Percentiles rank a stretch among this genome's conserved stretches.
These are phyloP conservation scores for Aspergillus indologenus DNA, from an alignment of 495 filamentous ascomycete species.

Conservation along the genomic window DNA sequence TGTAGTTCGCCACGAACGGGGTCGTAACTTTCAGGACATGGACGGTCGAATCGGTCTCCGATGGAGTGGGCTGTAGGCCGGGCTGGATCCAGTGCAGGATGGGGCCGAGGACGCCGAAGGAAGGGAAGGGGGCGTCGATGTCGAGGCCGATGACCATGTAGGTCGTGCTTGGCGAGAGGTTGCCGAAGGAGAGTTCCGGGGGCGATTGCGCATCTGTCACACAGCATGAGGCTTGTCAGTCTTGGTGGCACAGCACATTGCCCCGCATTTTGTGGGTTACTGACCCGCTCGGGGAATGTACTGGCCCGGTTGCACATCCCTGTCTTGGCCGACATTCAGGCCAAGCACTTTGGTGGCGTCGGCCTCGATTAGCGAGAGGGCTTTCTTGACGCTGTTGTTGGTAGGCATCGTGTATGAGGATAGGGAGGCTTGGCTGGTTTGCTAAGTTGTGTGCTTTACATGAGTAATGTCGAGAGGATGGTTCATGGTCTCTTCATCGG, in stretches of 20 bases:
- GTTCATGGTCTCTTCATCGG: no score
- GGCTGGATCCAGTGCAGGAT: constrained; percentile 53
- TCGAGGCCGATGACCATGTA: constrained; percentile 52
- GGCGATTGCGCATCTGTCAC: constrained; percentile 29
- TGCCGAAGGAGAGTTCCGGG: constrained; percentile 28
- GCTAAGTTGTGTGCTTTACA: no score
- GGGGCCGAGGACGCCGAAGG: constrained; percentile 36
- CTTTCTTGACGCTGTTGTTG: constrained; percentile 26
- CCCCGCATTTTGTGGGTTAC: background rate
- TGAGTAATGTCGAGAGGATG: no score
- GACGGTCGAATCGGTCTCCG: constrained; percentile 8
- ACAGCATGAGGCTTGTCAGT: background rate
- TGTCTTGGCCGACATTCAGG: constrained; percentile 25
- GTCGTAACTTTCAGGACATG: constrained; percentile 17
- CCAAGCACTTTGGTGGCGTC: constrained; percentile 34
- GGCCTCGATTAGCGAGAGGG: constrained; percentile 32
- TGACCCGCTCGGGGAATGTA: constrained; percentile 31
- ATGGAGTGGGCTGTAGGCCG: constrained; percentile 29
- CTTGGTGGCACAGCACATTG: background rate
- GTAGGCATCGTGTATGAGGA: constrained; percentile 23
- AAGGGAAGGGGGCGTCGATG: constrained; percentile 53
- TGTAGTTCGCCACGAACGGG: constrained; percentile 45
- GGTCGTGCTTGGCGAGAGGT: constrained; percentile 18
- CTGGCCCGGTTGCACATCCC: constrained; percentile 29
- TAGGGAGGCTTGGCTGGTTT: background rate